phyloP scores from a whole-genome alignment of 441 rosid species.

The Lepidium campestre region DNA sequence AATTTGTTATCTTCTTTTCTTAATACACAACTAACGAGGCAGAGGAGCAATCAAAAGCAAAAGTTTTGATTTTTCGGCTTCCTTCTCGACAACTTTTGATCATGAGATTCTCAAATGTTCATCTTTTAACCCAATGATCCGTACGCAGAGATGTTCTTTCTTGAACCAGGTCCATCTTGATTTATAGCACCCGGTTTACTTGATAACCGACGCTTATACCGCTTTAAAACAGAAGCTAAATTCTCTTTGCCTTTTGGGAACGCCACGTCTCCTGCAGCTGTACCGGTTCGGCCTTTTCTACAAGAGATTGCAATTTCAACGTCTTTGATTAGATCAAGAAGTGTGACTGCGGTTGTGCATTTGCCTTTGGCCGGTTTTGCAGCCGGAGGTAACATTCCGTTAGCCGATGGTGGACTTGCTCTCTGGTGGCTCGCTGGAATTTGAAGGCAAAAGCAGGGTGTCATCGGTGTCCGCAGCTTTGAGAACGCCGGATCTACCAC shows the following conservation, averaged over 20 bases:
- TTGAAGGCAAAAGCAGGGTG: constrained; percentile 88
- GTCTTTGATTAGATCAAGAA: constrained; percentile 75
- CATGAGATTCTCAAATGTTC: constrained; percentile 31
- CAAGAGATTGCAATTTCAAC: constrained; percentile 81
- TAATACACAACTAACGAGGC: constrained; percentile 34
- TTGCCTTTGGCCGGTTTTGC: constrained; percentile 73
- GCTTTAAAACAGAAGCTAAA: constrained; percentile 87
- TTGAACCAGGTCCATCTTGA: constrained; percentile 39
- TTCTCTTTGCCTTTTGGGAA: constrained; percentile 94
- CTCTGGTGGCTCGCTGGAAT: constrained; percentile 50
- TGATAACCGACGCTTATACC: constrained; percentile 82
- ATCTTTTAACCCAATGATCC: constrained; percentile 27
- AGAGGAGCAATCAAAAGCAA: constrained; percentile 19
- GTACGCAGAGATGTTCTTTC: constrained; percentile 35
- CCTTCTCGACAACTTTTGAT: constrained; percentile 28
- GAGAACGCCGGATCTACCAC: constrained; percentile 75
- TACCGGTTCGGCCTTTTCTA: constrained; percentile 85
- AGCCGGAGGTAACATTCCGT: constrained; percentile 68
- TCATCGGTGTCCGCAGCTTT: constrained; percentile 61
- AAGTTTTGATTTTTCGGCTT: constrained; percentile 26
- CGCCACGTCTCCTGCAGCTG: constrained; percentile 96
- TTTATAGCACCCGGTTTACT: constrained; percentile 38
- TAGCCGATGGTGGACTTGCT: constrained; percentile 55
- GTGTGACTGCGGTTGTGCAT: constrained; percentile 58
- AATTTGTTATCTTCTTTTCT: constrained; percentile 13